Evolutionary conservation across 352 stramenopile species (phyloP).

Genomic region (Thalassiosira ordinaria): DNA sequence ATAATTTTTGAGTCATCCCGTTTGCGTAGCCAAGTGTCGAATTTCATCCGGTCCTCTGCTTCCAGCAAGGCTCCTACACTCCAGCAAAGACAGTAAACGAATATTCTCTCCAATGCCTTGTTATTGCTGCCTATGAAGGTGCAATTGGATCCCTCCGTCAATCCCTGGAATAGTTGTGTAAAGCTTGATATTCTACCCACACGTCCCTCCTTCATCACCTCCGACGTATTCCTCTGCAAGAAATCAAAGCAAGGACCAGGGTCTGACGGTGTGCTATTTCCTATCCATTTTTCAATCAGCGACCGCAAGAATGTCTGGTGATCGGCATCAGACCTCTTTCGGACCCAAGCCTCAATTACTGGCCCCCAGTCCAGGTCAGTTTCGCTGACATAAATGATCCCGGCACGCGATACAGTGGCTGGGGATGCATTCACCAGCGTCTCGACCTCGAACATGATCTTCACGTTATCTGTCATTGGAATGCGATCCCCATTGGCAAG

Average conservation of each 20-base stretch:
- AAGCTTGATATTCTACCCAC: conserved; percentile 91
- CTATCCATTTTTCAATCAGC: conserved; percentile 96
- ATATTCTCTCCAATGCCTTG: conserved; percentile 92
- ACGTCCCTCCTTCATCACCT: conserved; percentile 94
- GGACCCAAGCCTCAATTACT: conserved; percentile 96
- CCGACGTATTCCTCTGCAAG: conserved; percentile 91
- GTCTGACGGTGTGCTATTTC: conserved; percentile 92
- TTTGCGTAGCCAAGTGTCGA: conserved; percentile 94
- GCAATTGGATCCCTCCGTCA: conserved; percentile 76
- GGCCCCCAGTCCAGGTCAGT: conserved; percentile 97
- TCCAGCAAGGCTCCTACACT: conserved; percentile 95
- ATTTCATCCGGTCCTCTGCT: conserved; percentile 94
- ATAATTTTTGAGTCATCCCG: conserved; percentile 90
- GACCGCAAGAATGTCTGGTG: conserved; percentile 91
- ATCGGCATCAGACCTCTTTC: conserved; percentile 87
- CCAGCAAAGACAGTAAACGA: conserved; percentile 96
- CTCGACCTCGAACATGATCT: conserved; percentile 99
- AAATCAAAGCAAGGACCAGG: conserved; percentile 96
- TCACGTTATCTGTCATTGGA: conserved; percentile 97
- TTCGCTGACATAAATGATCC: conserved; percentile 98
- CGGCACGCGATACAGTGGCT: conserved; percentile 96
- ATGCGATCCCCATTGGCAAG: conserved; percentile 98
- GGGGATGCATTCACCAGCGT: conserved; percentile 97
- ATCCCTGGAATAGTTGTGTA: conserved; percentile 86
- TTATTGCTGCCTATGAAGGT: conserved; percentile 42